Evolutionary conservation across 495 filamentous ascomycete species (phyloP), one percentile per base, ranked within the genome.

Genomic region (Xanthoparmelia taractica): DNA sequence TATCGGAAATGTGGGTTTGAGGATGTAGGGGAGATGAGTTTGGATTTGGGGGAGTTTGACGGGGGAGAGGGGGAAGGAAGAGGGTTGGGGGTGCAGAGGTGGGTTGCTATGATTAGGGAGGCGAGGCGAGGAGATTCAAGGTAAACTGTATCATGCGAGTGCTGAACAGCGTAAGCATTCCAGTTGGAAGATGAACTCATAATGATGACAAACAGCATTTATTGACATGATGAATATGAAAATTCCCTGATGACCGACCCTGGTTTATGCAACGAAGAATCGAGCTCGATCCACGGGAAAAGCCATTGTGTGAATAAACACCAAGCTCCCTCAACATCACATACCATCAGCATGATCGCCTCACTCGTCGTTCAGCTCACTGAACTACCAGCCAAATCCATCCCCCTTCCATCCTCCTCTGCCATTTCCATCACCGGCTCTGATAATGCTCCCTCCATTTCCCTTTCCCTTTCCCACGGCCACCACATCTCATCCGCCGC

Each of bases 71-170:
- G 62, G 13, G 45, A 37, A 2, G 41, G 38, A 4, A 11, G 34
- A 8, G 56, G 62, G 13, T 6, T 40, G 34, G 62, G 62, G 23
- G 41, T 43, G n/a, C 17, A 41, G 40, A 59, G 45, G 57, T 64
- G 62, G 62, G 57, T 64, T 23, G 57, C 56, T 31, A 38, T 64
- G 56, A 20, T 64, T 13, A 59, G 62, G 23, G 57, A 64, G 41
- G 56, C 62, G n/a, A n/a, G n/a, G n/a, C n/a, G n/a, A n/a, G n/a
- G n/a, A n/a, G n/a, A n/a, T n/a, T n/a, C n/a, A n/a, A n/a, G n/a
- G n/a, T n/a, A n/a, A n/a, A n/a, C n/a, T n/a, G n/a, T n/a, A n/a
- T n/a, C n/a, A n/a, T n/a, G n/a, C n/a, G n/a, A n/a, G n/a, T n/a
- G n/a, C n/a, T n/a, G n/a, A n/a, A n/a, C n/a, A n/a, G n/a, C n/a